These are phyloP conservation scores for Rubia balearica DNA, from an alignment of 305 asterid genomes.

Conservation along the genomic window DNA sequence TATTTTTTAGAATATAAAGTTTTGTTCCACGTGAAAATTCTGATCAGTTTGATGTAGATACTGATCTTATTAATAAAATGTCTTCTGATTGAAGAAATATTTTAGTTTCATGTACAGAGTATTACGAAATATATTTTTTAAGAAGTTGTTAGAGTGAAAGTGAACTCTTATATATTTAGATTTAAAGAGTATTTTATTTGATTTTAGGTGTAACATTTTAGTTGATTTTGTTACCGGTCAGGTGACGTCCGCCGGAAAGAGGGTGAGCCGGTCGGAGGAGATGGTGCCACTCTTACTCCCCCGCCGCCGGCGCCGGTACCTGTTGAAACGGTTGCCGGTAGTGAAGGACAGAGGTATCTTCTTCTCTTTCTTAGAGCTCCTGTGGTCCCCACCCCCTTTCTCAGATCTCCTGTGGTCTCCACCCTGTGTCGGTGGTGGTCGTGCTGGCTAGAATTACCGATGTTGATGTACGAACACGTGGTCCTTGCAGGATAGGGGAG, in stretches of 20 bases:
- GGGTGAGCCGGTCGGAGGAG: conserved; percentile 5
- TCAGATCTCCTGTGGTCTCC: neutral
- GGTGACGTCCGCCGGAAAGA: conserved; percentile 1
- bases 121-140: too few species aligned
- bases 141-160: too few species aligned
- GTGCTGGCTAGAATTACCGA: neutral
- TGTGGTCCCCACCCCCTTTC: neutral
- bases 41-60: too few species aligned
- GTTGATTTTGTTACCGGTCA: neutral
- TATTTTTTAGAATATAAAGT: too few species aligned
- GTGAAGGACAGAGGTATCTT: conserved; percentile 13
- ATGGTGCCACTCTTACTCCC: neutral
- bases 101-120: neutral
- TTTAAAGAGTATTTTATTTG: too few species aligned
- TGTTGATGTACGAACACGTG: neutral
- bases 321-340: conserved; percentile 4
- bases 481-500: conserved; percentile 12
- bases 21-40: too few species aligned
- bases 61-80: too few species aligned
- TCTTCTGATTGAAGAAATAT: too few species aligned
- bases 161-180: too few species aligned
- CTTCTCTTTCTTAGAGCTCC: neutral
- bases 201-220: neutral
- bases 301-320: neutral
- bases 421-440: neutral